phyloP scores from a whole-genome alignment of 140 eudicot species.

The Stevia rebaudiana region DNA sequence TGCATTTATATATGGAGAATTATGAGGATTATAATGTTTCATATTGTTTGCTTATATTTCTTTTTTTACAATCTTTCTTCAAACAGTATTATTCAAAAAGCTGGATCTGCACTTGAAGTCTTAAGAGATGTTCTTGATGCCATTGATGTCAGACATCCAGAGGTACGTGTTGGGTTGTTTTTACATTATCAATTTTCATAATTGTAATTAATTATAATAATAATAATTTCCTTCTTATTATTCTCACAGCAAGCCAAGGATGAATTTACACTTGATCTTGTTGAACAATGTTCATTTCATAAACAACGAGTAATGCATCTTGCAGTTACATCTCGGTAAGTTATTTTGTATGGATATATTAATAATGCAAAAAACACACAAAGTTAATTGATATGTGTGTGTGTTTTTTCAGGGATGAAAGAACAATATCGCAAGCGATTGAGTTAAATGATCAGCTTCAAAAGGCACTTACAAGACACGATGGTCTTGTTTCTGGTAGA shows the following conservation, averaged over 20 bases:
- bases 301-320: slow-evolving; percentile 94
- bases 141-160: slow-evolving; percentile 61
- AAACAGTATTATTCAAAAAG: slow-evolving; percentile 73
- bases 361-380: not conserved
- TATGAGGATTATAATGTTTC: too few species aligned
- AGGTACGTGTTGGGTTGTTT: slow-evolving; percentile 43
- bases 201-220: not conserved
- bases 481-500: slow-evolving; percentile 51
- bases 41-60: slow-evolving; percentile 4
- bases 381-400: slow-evolving; percentile 8
- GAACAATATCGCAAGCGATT: slow-evolving; percentile 60
- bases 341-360: not conserved
- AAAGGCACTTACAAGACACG: slow-evolving; percentile 67
- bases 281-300: slow-evolving; percentile 95
- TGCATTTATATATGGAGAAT: too few species aligned
- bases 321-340: slow-evolving; percentile 85
- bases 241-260: slow-evolving; percentile 81
- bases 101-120: slow-evolving; percentile 86
- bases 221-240: slow-evolving; percentile 3
- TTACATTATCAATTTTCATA: too few species aligned
- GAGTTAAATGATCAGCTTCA: slow-evolving; percentile 90
- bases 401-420: slow-evolving; percentile 49
- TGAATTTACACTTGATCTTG: slow-evolving; percentile 94
- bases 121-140: slow-evolving; percentile 88
- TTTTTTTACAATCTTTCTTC: not conserved